phyloP scores from a whole-genome alignment of 1,139 yeast species.

The Blastobotrys persicus region DNA sequence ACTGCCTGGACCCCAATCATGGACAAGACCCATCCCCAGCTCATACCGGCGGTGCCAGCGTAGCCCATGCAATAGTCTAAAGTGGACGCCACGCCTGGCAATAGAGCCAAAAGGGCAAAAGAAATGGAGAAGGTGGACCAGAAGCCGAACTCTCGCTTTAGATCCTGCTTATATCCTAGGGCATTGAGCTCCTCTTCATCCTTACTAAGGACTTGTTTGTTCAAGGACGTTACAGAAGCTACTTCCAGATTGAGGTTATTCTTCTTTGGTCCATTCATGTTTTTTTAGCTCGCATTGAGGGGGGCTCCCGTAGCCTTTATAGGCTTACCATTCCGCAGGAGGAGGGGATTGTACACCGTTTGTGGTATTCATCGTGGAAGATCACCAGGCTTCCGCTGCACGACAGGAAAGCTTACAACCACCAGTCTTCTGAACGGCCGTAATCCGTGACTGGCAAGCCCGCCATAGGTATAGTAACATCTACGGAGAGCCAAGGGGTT shows the following conservation, averaged over 20 bases:
- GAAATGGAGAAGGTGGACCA: conserved; percentile 66
- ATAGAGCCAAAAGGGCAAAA: conserved; percentile 63
- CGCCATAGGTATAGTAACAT: too few species aligned
- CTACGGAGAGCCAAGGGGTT: too few species aligned
- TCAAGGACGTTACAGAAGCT: neutral
- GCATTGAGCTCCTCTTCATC: conserved; percentile 41
- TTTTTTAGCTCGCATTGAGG: too few species aligned
- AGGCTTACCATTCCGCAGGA: too few species aligned
- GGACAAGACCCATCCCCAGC: conserved; percentile 62
- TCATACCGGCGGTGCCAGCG: conserved; percentile 55
- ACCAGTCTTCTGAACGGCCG: too few species aligned
- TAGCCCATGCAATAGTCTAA: conserved; percentile 46
- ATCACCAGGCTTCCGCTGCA: too few species aligned
- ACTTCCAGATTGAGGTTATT: neutral
- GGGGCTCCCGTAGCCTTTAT: too few species aligned
- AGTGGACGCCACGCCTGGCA: conserved; percentile 57
- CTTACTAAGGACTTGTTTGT: conserved; percentile 17
- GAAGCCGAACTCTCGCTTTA: conserved; percentile 57
- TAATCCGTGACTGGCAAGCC: too few species aligned
- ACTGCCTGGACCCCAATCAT: conserved; percentile 50
- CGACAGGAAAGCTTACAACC: too few species aligned
- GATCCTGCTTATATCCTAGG: conserved; percentile 71
- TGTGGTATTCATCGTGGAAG: neutral
- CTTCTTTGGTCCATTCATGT: neutral
- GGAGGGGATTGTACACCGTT: neutral